A percentile compares a stretch with the other conserved stretches of the same genome.
These are phyloP conservation scores for Lathyrus sativus DNA, from an alignment of 306 rosid genomes.

Conservation along the genomic window DNA sequence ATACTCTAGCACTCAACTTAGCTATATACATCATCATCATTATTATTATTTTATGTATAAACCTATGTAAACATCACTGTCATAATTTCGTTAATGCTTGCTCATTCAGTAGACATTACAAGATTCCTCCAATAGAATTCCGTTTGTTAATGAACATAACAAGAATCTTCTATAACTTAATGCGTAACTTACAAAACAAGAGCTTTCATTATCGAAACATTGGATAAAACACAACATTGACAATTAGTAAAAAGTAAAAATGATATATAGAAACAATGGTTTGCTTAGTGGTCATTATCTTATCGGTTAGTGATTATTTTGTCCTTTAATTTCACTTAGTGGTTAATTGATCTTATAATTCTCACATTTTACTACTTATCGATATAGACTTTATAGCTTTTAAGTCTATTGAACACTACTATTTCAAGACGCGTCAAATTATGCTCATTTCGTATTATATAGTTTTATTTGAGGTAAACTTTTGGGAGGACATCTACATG, in stretches of 20 bases:
- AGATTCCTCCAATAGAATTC: constrained; percentile 31
- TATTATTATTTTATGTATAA: not conserved
- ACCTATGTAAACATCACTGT: constrained; percentile 10
- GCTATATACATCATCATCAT: not conserved
- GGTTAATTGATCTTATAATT: not conserved
- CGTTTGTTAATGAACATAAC: not conserved
- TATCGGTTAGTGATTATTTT: not conserved
- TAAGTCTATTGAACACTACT: not conserved
- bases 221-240: not conserved
- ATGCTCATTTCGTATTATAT: not conserved
- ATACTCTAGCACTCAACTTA: not conserved
- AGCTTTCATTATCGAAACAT: not conserved
- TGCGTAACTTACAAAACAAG: not conserved
- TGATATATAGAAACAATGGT: constrained; percentile 14
- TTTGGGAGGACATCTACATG: not conserved
- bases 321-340: not conserved
- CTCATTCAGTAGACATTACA: constrained; percentile 40
- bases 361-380: not conserved
- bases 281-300: constrained; percentile 30
- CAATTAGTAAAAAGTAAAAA: constrained; percentile 18
- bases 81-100: constrained; percentile 39
- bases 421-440: not conserved
- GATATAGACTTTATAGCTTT: not conserved
- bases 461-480: not conserved
- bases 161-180: constrained; percentile 22